These are phyloP conservation scores for Limnanthes douglasii DNA, from an alignment of 345 rosid species.

Conservation along the genomic window DNA sequence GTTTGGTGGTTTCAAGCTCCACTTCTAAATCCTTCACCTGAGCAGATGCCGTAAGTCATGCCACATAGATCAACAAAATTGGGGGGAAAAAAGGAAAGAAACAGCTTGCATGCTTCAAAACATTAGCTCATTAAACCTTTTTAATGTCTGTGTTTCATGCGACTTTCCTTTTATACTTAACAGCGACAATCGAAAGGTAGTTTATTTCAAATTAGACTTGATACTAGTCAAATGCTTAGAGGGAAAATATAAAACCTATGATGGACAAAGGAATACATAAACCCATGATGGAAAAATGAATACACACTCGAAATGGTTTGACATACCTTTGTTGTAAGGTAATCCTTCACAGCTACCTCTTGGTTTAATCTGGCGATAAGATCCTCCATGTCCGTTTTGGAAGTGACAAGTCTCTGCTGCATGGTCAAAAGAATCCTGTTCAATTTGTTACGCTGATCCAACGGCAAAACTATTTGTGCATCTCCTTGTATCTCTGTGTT, in stretches of 20 bases:
- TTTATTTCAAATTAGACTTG: too few relatives aligned
- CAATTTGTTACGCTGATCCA: conserved; percentile 73
- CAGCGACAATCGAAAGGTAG: too few relatives aligned
- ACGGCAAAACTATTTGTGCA: conserved; percentile 57
- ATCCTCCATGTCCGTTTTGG: conserved; percentile 97
- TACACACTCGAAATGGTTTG: too few relatives aligned
- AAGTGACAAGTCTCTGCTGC: conserved; percentile 65
- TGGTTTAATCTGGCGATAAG: conserved; percentile 80
- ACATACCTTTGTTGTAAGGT: conserved; percentile 75
- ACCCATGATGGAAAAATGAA: too few relatives aligned
- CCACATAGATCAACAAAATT: conserved; percentile 1
- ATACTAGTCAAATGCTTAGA: too few relatives aligned
- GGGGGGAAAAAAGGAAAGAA: too few relatives aligned
- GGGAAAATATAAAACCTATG: too few relatives aligned
- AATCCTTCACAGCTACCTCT: conserved; percentile 79
- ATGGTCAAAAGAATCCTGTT: conserved; percentile 57
- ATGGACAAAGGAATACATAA: too few relatives aligned
- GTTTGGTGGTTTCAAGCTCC: conserved; percentile 80
- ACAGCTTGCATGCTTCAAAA: too few relatives aligned
- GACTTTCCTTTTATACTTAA: too few relatives aligned
- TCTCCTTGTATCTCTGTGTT: conserved; percentile 30
- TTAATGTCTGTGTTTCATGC: too few relatives aligned
- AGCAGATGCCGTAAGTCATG: conserved; percentile 9
- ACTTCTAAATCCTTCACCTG: conserved; percentile 93
- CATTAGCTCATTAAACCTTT: too few relatives aligned